Evolutionary conservation across 2,329 filamentous ascomycete genomes (phyloP), one percentile per base, ranked within the genome.

Genomic region (Fusarium miscanthi): DNA sequence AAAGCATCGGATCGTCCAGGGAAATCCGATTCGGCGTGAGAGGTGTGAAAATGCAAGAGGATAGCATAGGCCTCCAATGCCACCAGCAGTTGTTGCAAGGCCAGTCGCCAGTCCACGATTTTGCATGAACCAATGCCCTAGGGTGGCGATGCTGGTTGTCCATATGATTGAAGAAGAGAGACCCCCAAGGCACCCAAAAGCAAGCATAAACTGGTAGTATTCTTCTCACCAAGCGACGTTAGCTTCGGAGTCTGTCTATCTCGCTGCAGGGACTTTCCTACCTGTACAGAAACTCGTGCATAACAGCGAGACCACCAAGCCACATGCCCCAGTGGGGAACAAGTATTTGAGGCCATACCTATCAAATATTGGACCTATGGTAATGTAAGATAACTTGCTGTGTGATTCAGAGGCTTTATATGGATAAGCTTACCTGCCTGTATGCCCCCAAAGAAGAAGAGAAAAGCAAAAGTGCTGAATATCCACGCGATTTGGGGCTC

Each of bases 291-390:
- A 49, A 4, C 45, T 49, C 10, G 45, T 49, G 31, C 21, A 49
- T 6, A 49, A 0, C 0, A 49, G 21, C 10, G 45, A 23, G 0
- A 49, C 21, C 7, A 49, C 2, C 2, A 49, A 23, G 1, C 45
- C 45, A 5, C 27, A 49, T 9, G 45, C 45, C 1, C 45, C 45
- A 31, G 21, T 31, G 2, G 45, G 45, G 0, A 49, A 2, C 21
- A 49, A 5, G 14, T 49, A 49, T 23, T 31, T 31, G 8, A 31
- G 45, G 1, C 45, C 45, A 13, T 49, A 31, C 5, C 14, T 17
- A 2, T 49, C 45, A 23, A 49, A 49, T 23, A 49, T 23, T 31
- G 27, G 45, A 13, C 45, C 43, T 30, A 16, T 3, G 1, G 8
- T 2, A 5, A 7, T 30, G 25, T 46, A 2, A 46, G 43, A 21